Evolutionary conservation across 352 stramenopile genomes (phyloP), one percentile per base, ranked within the genome.

Genomic region (Halophytophthora polymorphica): DNA sequence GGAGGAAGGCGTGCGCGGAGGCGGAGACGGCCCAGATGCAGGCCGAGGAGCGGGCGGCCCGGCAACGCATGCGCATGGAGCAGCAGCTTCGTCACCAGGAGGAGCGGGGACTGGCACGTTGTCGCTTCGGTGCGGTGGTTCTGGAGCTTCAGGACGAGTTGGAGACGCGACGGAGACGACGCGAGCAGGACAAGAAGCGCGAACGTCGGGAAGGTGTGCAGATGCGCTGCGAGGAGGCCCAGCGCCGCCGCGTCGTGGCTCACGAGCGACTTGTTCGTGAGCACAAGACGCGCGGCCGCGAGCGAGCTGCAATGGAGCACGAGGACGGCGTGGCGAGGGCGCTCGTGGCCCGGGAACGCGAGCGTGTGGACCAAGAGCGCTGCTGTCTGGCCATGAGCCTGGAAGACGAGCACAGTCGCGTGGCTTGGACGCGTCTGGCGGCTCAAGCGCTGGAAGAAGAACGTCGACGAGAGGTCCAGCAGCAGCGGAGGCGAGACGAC

Each of bases 221-320:
- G 17, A 86, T 88, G 73, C 61, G 69, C 31, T 56, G 44, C n/a
- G 73, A 88, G 66, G 77, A 86, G 50, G 46, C 62, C 6, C 49
- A 43, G 13, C 58, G 43, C 39, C 50, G 65, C 2, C 69, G 70
- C 2, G 13, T 74, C 10, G 28, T 71, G 1, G 48, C 56, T 13
- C 53, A 84, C 15, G 47, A 38, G 10, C 38, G 42, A 11, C 57
- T 53, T 21, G 2, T 71, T 8, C n/a, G 11, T 15, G 66, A 71
- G 3, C 53, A 57, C 1, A 33, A 49, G n/a, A 17, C 33, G 17
- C 55, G 66, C 13, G 36, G 42, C 8, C 33, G 14, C 25, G 69
- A 82, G 39, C 55, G 63, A 12, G 14, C 25, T 0, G 43, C 17
- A 0, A 84, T 88, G 77, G n/a, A 25, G 2, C 11, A 11, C 0